phyloP scores from a whole-genome alignment of 2,329 filamentous ascomycete species.

The Cordyceps tenuipes region DNA sequence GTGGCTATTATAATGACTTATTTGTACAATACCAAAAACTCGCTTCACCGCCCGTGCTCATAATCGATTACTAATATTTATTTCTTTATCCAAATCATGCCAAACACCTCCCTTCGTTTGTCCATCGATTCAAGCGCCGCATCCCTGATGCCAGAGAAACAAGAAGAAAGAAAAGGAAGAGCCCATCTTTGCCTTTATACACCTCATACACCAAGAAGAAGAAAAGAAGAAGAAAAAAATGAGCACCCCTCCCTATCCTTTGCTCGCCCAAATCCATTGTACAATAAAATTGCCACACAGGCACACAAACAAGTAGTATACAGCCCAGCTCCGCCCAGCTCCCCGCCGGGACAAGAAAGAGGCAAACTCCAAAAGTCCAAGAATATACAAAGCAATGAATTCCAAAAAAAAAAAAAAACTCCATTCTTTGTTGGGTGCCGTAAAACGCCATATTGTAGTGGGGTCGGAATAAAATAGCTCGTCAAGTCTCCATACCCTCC shows the following conservation, averaged over 20 bases:
- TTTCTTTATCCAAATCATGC: conserved; percentile 9
- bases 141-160: conserved; percentile 1
- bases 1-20: too few species aligned
- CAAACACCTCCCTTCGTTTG: neutral
- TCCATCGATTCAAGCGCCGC: conserved; percentile 8
- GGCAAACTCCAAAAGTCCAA: neutral
- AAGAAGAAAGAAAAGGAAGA: neutral
- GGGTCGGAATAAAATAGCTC: neutral
- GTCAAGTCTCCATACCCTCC: neutral
- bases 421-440: neutral
- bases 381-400: conserved; percentile 5
- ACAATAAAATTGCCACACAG: neutral
- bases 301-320: conserved; percentile 7
- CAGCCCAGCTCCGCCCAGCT: neutral
- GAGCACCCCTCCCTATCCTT: neutral
- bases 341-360: neutral
- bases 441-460: conserved; percentile 9
- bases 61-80: neutral
- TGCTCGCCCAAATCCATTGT: neutral
- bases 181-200: conserved; percentile 7
- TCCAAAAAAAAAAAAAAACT: neutral
- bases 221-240: too few species aligned
- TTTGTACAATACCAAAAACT: neutral
- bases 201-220: conserved; percentile 6
- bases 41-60: neutral